Base-by-base conservation (phyloP, 495 filamentous ascomycete species). In the Aspergillus wentii region DNA sequence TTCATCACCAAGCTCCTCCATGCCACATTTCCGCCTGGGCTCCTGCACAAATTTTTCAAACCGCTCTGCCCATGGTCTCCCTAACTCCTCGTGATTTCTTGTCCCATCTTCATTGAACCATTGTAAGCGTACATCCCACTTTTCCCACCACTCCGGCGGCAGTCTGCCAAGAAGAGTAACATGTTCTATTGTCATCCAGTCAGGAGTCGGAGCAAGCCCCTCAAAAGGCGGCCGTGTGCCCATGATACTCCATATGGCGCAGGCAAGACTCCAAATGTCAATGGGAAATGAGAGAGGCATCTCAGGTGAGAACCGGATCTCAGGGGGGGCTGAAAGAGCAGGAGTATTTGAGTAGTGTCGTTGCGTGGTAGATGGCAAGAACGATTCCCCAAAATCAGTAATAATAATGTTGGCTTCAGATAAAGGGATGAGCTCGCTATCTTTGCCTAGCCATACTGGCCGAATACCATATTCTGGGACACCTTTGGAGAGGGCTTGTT, bases 61-160 rank as follows among this genome's bases (percentile, higher is more conserved):
- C 18, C 42, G 41, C 35, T 13, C 1, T 5, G 40, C 39, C 41
- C 33, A 53, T 25, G 41, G 17, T 29, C 30, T 41, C 28, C 41
- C 38, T 33, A 30, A 16, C 10, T 33, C n/a, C 33, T 43, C 40
- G 14, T 34, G 41, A 8, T 28, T 36, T 19, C 44, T 48, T 27
- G 44, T 34, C 1, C 48, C 48, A 10, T 52, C 48, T 22, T 52
- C 48, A 17, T 45, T 47, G 16, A 56, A 52, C 40, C 40, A 36
- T 7, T 43, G 14, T 8, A 23, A 14, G 8, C 40, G 20, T 17
- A 17, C 21, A 10, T 17, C 15, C 31, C 30, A 41, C 26, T 43
- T 43, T 20, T 16, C 17, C 44, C 38, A 25, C 22, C 22, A 25
- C 22, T 25, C 6, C 5, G 22, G 22, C 5, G 22, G 22, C 22